Conservation (phyloP, 768 basidiomycete genomes). For the Suillus bovinus region DNA sequence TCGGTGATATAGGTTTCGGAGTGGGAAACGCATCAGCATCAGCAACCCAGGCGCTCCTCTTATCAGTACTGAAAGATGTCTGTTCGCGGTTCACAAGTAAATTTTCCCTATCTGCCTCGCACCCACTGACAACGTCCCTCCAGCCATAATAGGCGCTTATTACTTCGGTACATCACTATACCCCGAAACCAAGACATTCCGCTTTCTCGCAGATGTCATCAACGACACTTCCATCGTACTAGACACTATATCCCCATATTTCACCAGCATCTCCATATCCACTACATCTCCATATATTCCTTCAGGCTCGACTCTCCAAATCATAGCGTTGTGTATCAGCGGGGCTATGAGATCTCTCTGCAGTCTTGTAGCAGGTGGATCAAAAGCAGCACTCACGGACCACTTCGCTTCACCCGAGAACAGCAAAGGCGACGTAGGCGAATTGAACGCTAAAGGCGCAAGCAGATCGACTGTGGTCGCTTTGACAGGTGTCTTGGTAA, state of each 20-base stretch:
- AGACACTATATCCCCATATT: constrained; percentile 59
- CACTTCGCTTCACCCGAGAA: constrained; percentile 58
- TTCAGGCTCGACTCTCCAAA: constrained; percentile 38
- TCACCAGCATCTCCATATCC: constrained; percentile 35
- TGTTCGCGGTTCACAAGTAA: constrained; percentile 64
- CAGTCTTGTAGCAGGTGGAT: constrained; percentile 64
- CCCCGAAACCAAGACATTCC: constrained; percentile 71
- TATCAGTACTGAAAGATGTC: constrained; percentile 66
- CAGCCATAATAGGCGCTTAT: constrained; percentile 66
- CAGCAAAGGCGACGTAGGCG: constrained; percentile 64
- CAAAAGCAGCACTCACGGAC: constrained; percentile 66
- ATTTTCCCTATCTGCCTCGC: constrained; percentile 18
- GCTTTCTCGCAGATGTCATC: constrained; percentile 64
- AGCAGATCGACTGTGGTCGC: constrained; percentile 73
- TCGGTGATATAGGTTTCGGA: constrained; percentile 51
- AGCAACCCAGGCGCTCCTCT: constrained; percentile 62
- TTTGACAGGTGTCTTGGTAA: constrained; percentile 65
- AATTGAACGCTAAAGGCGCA: constrained; percentile 70
- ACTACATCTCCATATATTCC: constrained; percentile 35
- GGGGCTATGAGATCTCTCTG: constrained; percentile 61
- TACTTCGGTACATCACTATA: constrained; percentile 62
- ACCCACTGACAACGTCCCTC: not conserved
- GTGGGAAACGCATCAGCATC: constrained; percentile 70
- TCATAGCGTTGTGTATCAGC: constrained; percentile 55
- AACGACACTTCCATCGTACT: constrained; percentile 62